Conservation (phyloP, 495 filamentous ascomycete species). For the Margaritispora aquatica region DNA sequence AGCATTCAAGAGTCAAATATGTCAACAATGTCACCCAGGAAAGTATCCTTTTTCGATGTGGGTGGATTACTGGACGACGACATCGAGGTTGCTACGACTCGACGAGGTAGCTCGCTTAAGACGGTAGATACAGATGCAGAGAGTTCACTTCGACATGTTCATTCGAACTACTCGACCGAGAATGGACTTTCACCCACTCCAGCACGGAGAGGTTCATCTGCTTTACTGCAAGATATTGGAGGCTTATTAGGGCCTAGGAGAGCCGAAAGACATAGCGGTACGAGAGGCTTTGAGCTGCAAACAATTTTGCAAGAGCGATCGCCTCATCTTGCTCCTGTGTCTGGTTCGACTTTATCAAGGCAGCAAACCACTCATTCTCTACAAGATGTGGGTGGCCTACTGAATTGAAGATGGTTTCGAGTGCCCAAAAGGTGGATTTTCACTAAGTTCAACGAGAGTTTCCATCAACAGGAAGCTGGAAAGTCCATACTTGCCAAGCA, state of each 20-base stretch:
- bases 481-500: too few relatives aligned
- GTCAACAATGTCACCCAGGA: constrained; percentile 35
- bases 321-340: neutral
- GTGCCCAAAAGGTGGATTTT: neutral
- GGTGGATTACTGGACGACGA: constrained; percentile 53
- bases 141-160: constrained; percentile 7
- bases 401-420: neutral
- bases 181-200: constrained; percentile 8
- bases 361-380: constrained; percentile 13
- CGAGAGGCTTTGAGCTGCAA: constrained; percentile 18
- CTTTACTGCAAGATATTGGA: constrained; percentile 22
- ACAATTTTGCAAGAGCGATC: constrained; percentile 15
- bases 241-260: constrained; percentile 20
- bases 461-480: too few relatives aligned
- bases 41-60: constrained; percentile 65
- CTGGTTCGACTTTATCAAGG: neutral
- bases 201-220: constrained; percentile 13
- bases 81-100: neutral
- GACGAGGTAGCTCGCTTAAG: constrained; percentile 7
- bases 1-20: constrained; percentile 3
- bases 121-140: constrained; percentile 20
- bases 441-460: neutral
- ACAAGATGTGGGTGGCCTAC: constrained; percentile 19
- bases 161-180: neutral
- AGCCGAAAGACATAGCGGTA: neutral